phyloP scores from a whole-genome alignment of 768 basidiomycete species.

The Trametes gibbosa region DNA sequence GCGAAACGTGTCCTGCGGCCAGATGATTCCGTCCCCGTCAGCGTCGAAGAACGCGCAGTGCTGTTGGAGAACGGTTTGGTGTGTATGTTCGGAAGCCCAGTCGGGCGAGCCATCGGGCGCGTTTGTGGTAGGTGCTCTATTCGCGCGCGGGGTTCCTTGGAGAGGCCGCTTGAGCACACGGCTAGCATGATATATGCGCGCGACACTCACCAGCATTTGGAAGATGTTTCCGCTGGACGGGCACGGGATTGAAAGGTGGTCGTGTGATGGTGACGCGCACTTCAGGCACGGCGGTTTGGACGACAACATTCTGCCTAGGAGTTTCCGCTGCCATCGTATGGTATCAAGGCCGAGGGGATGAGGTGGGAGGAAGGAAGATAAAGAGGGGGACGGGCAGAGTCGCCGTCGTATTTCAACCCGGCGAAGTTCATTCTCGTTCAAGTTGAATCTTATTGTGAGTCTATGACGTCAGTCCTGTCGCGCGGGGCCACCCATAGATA shows the following conservation, averaged over 20 bases:
- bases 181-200: not conserved
- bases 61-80: conserved; percentile 40
- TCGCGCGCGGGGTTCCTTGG: conserved; percentile 24
- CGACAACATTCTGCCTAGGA: not conserved
- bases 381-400: no score
- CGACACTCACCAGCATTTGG: conserved; percentile 15
- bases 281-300: conserved; percentile 14
- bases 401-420: no score
- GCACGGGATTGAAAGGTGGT: conserved; percentile 16
- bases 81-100: conserved; percentile 19
- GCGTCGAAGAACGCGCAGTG: conserved; percentile 42
- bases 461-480: no score
- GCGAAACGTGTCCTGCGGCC: conserved; percentile 42
- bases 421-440: no score
- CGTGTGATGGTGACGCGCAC: conserved; percentile 20
- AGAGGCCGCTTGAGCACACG: not conserved
- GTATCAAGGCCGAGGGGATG: no score
- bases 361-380: no score
- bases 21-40: conserved; percentile 42
- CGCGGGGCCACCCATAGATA: no score
- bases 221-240: conserved; percentile 4
- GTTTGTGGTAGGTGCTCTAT: conserved; percentile 14
- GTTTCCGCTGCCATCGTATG: no score
- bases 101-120: conserved; percentile 20
- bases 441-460: no score